These are phyloP conservation scores for Aspergillus arachidicola DNA, from an alignment of 2,329 filamentous ascomycete species.

Conservation along the genomic window DNA sequence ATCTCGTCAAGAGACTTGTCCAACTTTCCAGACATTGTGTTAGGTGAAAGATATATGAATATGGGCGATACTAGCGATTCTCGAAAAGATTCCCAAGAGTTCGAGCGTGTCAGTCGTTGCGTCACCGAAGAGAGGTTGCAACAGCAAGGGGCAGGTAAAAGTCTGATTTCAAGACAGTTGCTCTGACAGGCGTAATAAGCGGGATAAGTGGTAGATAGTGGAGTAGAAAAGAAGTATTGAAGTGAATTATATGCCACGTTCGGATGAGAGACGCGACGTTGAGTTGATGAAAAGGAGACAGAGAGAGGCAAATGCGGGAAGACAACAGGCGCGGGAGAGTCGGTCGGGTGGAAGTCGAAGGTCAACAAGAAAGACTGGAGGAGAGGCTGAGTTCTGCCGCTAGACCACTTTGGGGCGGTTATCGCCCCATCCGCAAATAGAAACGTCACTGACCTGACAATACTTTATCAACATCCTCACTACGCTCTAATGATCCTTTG, in stretches of 20 bases:
- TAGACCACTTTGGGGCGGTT: constrained; percentile 23
- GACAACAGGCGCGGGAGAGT: constrained; percentile 5
- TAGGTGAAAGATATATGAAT: constrained; percentile 10
- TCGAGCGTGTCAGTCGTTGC: constrained; percentile 16
- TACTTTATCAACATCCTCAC: not conserved
- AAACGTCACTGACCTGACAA: not conserved
- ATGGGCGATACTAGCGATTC: constrained; percentile 5
- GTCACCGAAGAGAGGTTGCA: constrained; percentile 10
- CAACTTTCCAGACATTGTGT: constrained; percentile 87
- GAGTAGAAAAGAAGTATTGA: not conserved
- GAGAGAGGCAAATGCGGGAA: constrained; percentile 10
- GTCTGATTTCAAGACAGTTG: constrained; percentile 7
- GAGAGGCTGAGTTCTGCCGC: constrained; percentile 17
- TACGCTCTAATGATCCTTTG: too few relatives aligned
- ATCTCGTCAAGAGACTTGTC: constrained; percentile 98
- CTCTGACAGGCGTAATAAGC: not conserved
- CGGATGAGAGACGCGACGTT: constrained; percentile 18
- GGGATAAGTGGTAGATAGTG: not conserved
- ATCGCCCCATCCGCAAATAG: constrained; percentile 14
- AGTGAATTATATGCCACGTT: constrained; percentile 5
- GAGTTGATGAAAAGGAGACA: constrained; percentile 18
- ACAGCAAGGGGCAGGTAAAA: constrained; percentile 11
- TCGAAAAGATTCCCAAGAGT: constrained; percentile 9
- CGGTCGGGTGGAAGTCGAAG: constrained; percentile 14
- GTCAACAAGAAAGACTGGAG: constrained; percentile 19